phyloP scores from a whole-genome alignment of 306 rosid species.

The Macrotyloma uniflorum region DNA sequence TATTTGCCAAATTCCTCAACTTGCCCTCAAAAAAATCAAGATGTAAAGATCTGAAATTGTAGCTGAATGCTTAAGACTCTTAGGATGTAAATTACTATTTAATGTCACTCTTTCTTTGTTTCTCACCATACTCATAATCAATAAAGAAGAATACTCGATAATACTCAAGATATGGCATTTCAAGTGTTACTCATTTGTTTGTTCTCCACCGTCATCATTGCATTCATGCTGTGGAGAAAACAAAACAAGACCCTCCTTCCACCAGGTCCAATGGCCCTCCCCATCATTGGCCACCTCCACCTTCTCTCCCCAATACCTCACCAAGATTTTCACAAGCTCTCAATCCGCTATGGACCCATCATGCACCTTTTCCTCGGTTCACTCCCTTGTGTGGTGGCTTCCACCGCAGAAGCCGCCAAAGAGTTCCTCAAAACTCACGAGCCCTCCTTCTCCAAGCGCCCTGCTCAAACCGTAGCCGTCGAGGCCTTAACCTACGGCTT shows the following conservation, averaged over 20 bases:
- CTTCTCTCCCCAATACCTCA: slow-evolving; percentile 44
- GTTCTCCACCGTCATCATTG: slow-evolving; percentile 32
- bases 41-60: background rate
- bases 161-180: slow-evolving; percentile 28
- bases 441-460: slow-evolving; percentile 47
- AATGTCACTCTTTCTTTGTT: background rate
- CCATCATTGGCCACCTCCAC: slow-evolving; percentile 59
- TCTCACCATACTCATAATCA: background rate
- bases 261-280: slow-evolving; percentile 47
- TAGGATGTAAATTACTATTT: background rate
- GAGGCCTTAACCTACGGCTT: slow-evolving; percentile 48
- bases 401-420: slow-evolving; percentile 52
- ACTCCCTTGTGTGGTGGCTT: slow-evolving; percentile 47
- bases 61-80: background rate
- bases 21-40: background rate
- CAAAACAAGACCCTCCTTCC: slow-evolving; percentile 37
- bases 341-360: slow-evolving; percentile 37
- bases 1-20: background rate
- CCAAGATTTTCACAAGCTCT: slow-evolving; percentile 45
- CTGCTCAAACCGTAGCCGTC: slow-evolving; percentile 32
- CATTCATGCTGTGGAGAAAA: slow-evolving; percentile 32
- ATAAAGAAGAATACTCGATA: background rate
- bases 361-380: slow-evolving; percentile 55
- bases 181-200: slow-evolving; percentile 30
- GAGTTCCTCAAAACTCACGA: slow-evolving; percentile 61